Conservation (phyloP, 306 rosid genomes). For the Vicia villosa region DNA sequence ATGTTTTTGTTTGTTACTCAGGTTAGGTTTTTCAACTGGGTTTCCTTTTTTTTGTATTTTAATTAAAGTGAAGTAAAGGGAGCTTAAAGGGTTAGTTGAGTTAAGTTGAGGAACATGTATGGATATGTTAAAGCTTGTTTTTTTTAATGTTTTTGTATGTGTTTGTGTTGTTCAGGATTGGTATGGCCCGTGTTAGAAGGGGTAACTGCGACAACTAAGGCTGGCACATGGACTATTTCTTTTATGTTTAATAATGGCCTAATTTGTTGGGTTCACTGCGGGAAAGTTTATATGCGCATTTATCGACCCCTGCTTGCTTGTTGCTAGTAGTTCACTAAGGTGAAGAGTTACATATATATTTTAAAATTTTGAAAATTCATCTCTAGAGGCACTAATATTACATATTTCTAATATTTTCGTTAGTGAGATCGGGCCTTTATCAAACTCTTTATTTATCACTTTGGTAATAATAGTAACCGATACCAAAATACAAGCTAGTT, state of each 20-base stretch:
- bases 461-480: too few relatives aligned
- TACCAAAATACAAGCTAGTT: too few relatives aligned
- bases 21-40: not conserved
- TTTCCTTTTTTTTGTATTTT: not conserved
- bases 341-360: too few relatives aligned
- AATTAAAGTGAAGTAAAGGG: not conserved
- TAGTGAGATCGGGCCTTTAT: too few relatives aligned
- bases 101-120: not conserved
- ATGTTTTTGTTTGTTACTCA: not conserved
- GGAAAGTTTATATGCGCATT: too few relatives aligned
- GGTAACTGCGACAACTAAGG: constrained; percentile 20
- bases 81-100: not conserved
- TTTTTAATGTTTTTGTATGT: not conserved
- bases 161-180: not conserved
- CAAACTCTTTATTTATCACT: too few relatives aligned
- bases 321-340: too few relatives aligned
- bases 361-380: too few relatives aligned
- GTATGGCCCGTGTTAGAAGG: not conserved
- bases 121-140: not conserved
- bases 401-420: too few relatives aligned
- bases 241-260: not conserved
- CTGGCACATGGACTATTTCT: not conserved
- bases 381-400: too few relatives aligned
- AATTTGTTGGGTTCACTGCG: not conserved
- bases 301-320: too few relatives aligned